A percentile compares a stretch with the other conserved stretches of the same genome.
phyloP scores from a whole-genome alignment of 2,329 filamentous ascomycete species.

The Colletotrichum neosansevieriae region DNA sequence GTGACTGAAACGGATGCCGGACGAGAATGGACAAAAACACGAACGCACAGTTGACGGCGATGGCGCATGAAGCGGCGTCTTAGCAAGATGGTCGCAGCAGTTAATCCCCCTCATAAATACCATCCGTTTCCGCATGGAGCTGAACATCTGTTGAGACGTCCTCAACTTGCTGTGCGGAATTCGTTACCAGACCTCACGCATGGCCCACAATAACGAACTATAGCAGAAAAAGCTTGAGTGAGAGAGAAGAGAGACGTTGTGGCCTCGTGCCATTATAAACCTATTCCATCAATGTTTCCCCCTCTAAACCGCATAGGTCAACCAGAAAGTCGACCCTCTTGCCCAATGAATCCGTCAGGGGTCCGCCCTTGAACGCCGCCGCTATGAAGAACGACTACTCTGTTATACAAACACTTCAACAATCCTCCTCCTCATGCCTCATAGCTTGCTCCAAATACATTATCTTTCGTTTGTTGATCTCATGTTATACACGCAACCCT shows the following conservation, averaged over 20 bases:
- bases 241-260: slow-evolving; percentile 39
- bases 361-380: slow-evolving; percentile 53
- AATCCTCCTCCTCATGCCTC: neutral
- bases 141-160: no score
- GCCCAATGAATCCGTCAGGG: neutral
- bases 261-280: slow-evolving; percentile 36
- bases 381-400: slow-evolving; percentile 55
- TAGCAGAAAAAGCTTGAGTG: neutral
- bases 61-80: no score
- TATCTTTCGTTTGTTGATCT: neutral
- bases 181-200: no score
- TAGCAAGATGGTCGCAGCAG: no score
- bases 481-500: slow-evolving; percentile 25
- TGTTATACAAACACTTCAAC: slow-evolving; percentile 49
- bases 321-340: slow-evolving; percentile 2
- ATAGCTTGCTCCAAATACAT: no score
- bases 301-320: slow-evolving; percentile 22
- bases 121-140: no score
- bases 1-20: no score
- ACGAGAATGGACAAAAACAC: no score
- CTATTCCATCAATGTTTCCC: slow-evolving; percentile 10
- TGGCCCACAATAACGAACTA: no score
- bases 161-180: no score
- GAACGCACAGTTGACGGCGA: no score
- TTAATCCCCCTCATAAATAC: no score